A percentile compares a stretch with the other conserved stretches of the same genome.
phyloP scores from a whole-genome alignment of 768 basidiomycete species.

The Pleurotus platypus region DNA sequence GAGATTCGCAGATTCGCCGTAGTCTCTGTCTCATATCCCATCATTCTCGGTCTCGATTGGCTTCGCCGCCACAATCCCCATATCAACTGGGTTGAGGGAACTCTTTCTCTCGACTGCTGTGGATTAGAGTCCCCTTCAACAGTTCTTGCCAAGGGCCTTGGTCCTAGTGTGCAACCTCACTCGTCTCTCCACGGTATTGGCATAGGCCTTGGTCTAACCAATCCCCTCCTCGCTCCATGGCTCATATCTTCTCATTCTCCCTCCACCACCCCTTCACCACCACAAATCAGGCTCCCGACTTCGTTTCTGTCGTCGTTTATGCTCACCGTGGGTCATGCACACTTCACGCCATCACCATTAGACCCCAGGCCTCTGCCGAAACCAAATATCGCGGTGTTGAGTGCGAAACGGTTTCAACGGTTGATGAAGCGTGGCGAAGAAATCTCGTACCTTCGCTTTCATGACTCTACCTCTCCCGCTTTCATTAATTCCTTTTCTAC shows the following conservation, averaged over 20 bases:
- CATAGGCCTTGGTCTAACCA: conserved; percentile 25
- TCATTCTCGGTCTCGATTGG: conserved; percentile 35
- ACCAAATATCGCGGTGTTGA: background rate
- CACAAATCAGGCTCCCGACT: background rate
- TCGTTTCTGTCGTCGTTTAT: background rate
- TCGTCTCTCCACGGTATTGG: conserved; percentile 15
- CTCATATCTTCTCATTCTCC: background rate
- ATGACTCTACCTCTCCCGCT: conserved; percentile 13
- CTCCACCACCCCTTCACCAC: background rate
- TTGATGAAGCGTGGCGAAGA: background rate
- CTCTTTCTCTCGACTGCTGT: too few species aligned
- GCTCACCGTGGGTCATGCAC: background rate
- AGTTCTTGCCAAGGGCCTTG: too few species aligned
- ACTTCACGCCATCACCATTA: background rate
- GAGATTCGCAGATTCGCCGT: conserved; percentile 26
- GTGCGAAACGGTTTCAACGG: background rate
- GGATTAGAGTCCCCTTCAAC: too few species aligned
- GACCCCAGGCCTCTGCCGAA: background rate
- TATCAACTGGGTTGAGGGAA: too few species aligned
- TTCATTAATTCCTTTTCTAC: conserved; percentile 11
- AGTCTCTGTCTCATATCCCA: conserved; percentile 28
- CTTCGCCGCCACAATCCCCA: conserved; percentile 26
- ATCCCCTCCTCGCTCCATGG: conserved; percentile 6
- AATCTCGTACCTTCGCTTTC: conserved; percentile 6
- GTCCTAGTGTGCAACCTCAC: conserved; percentile 16